These are phyloP conservation scores for Zelopaecilomyces penicillatus DNA, from an alignment of 2,329 filamentous ascomycete species.

Conservation along the genomic window DNA sequence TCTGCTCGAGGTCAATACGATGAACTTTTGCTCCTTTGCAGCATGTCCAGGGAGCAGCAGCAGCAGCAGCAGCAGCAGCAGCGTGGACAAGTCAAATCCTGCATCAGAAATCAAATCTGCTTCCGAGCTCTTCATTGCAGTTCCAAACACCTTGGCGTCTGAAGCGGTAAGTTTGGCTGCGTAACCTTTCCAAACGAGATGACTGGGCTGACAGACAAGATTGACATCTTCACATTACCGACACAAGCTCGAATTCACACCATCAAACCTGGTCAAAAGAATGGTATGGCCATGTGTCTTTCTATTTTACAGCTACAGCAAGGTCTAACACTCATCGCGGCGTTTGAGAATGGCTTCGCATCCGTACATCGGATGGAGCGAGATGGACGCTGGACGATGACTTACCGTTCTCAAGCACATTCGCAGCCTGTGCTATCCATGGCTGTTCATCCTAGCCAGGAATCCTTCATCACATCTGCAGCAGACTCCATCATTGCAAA, in stretches of 20 bases:
- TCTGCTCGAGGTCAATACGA: constrained; percentile 75
- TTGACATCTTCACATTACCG: constrained; percentile 81
- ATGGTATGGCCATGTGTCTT: constrained; percentile 87
- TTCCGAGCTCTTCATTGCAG: constrained; percentile 58
- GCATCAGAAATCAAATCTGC: constrained; percentile 10
- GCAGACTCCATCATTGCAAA: constrained; percentile 74
- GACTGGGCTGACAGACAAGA: constrained; percentile 26
- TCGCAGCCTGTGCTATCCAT: constrained; percentile 76
- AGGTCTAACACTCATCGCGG: constrained; percentile 57
- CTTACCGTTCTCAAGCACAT: constrained; percentile 62
- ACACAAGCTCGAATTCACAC: constrained; percentile 60
- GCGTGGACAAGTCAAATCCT: constrained; percentile 1
- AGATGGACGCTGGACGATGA: constrained; percentile 34
- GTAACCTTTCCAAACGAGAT: neutral
- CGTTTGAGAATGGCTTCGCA: constrained; percentile 78
- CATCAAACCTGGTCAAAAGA: constrained; percentile 39
- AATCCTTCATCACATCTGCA: constrained; percentile 67
- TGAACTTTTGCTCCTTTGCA: constrained; percentile 90
- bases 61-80: constrained; percentile 17
- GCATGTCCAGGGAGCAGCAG: constrained; percentile 38
- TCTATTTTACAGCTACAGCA: constrained; percentile 45
- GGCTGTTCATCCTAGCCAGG: constrained; percentile 40
- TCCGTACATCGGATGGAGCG: constrained; percentile 50
- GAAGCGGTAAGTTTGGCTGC: constrained; percentile 48
- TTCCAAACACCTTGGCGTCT: constrained; percentile 68